These are phyloP conservation scores for Phytophthora chlamydospora DNA, from an alignment of 352 stramenopile species.

Conservation along the genomic window DNA sequence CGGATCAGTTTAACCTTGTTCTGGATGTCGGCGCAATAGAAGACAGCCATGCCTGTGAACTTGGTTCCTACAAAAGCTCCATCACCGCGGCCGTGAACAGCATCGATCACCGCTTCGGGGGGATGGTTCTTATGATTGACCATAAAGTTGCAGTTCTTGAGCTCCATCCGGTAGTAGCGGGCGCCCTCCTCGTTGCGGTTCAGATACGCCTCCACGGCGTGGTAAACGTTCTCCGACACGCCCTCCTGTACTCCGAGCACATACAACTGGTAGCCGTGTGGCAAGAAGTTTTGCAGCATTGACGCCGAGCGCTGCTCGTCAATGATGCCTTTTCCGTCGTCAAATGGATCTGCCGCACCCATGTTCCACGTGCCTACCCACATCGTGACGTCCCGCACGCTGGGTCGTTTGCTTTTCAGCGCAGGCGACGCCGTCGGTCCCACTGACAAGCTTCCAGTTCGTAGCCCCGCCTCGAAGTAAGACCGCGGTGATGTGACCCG, in stretches of 20 bases:
- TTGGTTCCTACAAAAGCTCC: slow-evolving; percentile 86
- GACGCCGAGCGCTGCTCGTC: slow-evolving; percentile 70
- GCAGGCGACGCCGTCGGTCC: slow-evolving; percentile 24
- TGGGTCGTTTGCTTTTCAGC: slow-evolving; percentile 41
- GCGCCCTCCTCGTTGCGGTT: slow-evolving; percentile 69
- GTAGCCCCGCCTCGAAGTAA: slow-evolving; percentile 63
- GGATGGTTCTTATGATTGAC: slow-evolving; percentile 72
- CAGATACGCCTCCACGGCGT: slow-evolving; percentile 76
- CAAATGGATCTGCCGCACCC: slow-evolving; percentile 80
- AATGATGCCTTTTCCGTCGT: slow-evolving; percentile 71
- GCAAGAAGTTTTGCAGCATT: slow-evolving; percentile 82
- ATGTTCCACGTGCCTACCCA: slow-evolving; percentile 92
- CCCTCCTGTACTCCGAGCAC: slow-evolving; percentile 86
- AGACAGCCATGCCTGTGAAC: slow-evolving; percentile 86
- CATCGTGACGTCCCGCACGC: slow-evolving; percentile 62
- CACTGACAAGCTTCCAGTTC: slow-evolving; percentile 46
- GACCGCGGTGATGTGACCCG: slow-evolving; percentile 68
- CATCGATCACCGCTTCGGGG: slow-evolving; percentile 74
- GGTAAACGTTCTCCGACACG: slow-evolving; percentile 87
- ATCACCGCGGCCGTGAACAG: slow-evolving; percentile 78
- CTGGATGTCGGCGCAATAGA: slow-evolving; percentile 59
- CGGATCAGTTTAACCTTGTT: slow-evolving; percentile 78
- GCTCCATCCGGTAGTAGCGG: slow-evolving; percentile 75
- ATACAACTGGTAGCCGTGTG: slow-evolving; percentile 87
- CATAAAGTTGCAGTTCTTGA: slow-evolving; percentile 78